Percentiles rank a stretch among this genome's conserved stretches.
phyloP scores from a whole-genome alignment of 2,329 filamentous ascomycete species.

The Cladorrhinum sp. region DNA sequence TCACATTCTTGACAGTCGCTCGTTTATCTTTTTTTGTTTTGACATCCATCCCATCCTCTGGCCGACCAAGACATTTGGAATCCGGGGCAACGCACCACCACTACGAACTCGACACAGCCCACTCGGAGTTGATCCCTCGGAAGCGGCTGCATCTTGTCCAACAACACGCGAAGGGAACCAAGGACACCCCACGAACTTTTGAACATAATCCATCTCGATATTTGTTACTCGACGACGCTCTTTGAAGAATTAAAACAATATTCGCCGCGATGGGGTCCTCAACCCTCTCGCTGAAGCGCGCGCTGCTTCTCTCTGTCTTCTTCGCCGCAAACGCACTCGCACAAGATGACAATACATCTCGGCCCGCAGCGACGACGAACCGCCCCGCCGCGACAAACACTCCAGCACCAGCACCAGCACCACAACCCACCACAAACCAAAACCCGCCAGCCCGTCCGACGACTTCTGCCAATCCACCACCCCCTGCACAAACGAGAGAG shows the following conservation, averaged over 20 bases:
- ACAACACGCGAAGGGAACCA: background rate
- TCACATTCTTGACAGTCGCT: conserved; percentile 12
- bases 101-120: conserved; percentile 9
- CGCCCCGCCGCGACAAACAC: background rate
- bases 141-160: conserved; percentile 11
- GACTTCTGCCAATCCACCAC: background rate
- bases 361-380: conserved; percentile 1
- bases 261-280: conserved; percentile 29
- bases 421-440: conserved; percentile 3
- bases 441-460: background rate
- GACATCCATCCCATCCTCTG: conserved; percentile 9
- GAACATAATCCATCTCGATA: background rate
- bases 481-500: background rate
- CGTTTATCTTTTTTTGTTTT: conserved; percentile 18
- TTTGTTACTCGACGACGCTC: background rate
- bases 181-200: conserved; percentile 2
- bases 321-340: conserved; percentile 29
- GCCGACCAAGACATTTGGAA: conserved; percentile 1
- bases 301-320: conserved; percentile 32
- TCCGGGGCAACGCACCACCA: conserved; percentile 11
- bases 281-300: conserved; percentile 33
- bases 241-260: background rate
- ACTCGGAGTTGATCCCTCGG: conserved; percentile 4
- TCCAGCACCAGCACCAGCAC: background rate
- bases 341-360: conserved; percentile 22